Evolutionary conservation across 2,329 filamentous ascomycete genomes (phyloP), one percentile per base, ranked within the genome.

Genomic region (Hirsutella rhossiliensis): DNA sequence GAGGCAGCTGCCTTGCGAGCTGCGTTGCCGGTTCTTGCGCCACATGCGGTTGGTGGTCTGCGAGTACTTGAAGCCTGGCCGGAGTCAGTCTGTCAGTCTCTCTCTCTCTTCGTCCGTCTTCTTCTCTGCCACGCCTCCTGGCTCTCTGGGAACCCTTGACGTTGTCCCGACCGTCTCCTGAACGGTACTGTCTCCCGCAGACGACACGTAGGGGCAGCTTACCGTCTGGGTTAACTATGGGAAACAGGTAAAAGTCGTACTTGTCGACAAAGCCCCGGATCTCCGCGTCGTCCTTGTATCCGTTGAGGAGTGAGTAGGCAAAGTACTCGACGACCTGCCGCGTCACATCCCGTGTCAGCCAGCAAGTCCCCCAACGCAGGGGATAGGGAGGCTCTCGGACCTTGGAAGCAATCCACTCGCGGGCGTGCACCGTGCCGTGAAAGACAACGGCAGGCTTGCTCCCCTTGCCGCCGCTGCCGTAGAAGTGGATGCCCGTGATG

Each of bases 181-280:
- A n/a, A n/a, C n/a, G n/a, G n/a, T n/a, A n/a, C n/a, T n/a, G n/a
- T n/a, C n/a, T n/a, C n/a, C n/a, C n/a, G n/a, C n/a, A n/a, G n/a
- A n/a, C n/a, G n/a, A n/a, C n/a, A n/a, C n/a, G n/a, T n/a, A n/a
- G n/a, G n/a, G n/a, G n/a, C n/a, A n/a, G 31, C 62, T 52, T 54
- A 72, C 71, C 75, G 44, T 80, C 77, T 0, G 76, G 75, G 54
- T 82, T 81, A 15, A 78, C 75, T 20, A 80, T 61, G 3, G 78
- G 77, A 47, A 81, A 68, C 50, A 84, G 70, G 57, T 80, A 82
- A 50, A 80, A 80, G 60, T 84, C 81, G 54, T 78, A 81, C 44
- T 67, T 74, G 58, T 82, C 69, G 20, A 82, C 66, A 43, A 75
- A 68, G 1, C 59, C 54, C 34, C 58, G 64, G 34, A 70, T 56